phyloP scores from a whole-genome alignment of 208 protist genomes.

The Strigomonas culicis region DNA sequence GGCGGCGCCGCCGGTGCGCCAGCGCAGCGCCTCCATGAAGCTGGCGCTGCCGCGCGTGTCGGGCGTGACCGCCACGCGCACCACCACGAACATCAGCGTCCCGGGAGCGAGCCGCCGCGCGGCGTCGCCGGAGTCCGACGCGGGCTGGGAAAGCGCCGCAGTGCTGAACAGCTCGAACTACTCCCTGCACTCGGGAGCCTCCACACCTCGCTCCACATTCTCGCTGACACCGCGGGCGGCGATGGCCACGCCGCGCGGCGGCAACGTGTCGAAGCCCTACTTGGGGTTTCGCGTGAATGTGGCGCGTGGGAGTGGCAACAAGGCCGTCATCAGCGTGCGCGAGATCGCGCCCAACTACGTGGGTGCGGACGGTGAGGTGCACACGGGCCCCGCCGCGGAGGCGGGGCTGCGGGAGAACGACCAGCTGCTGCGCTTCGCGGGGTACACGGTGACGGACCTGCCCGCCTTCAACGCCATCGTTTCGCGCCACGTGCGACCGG shows the following conservation, averaged over 20 bases:
- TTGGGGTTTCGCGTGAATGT: conserved; percentile 73
- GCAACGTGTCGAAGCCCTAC: conserved; percentile 37
- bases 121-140: not conserved
- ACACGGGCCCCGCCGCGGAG: conserved; percentile 42
- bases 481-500: conserved; percentile 54
- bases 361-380: conserved; percentile 26
- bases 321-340: conserved; percentile 32
- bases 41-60: not conserved
- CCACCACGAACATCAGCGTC: not conserved
- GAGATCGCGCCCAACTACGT: conserved; percentile 55
- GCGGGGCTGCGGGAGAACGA: conserved; percentile 66
- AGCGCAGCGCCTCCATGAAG: not conserved
- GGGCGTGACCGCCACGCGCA: not conserved
- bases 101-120: not conserved
- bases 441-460: conserved; percentile 82
- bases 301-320: conserved; percentile 16
- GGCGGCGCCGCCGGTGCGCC: not conserved
- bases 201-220: not conserved
- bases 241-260: conserved; percentile 7
- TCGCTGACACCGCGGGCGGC: conserved; percentile 7
- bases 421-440: conserved; percentile 73
- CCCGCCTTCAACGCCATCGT: conserved; percentile 82
- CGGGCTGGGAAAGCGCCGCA: not conserved
- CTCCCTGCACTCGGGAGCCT: not conserved
- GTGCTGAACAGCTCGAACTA: too few species aligned